phyloP scores from a whole-genome alignment of 2,329 filamentous ascomycete species.

The Hypoxylon sp. region DNA sequence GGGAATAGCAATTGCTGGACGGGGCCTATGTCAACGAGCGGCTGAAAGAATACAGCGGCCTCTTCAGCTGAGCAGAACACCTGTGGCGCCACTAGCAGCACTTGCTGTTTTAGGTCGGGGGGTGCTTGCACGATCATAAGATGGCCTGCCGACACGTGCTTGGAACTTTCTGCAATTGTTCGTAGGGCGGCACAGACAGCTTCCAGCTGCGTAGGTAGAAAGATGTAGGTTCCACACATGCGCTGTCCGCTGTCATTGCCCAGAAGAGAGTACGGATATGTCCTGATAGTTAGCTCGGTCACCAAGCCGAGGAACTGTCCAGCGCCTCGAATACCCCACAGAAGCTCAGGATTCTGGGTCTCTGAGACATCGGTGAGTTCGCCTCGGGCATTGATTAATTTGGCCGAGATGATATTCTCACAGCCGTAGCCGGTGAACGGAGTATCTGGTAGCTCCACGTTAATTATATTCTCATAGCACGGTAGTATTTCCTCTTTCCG shows the following conservation, averaged over 20 bases:
- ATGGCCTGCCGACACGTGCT: constrained; percentile 46
- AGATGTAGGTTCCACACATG: constrained; percentile 53
- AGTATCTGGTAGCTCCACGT: not conserved
- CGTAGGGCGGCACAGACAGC: constrained; percentile 50
- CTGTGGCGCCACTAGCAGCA: constrained; percentile 37
- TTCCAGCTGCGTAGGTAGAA: constrained; percentile 42
- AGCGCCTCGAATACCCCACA: constrained; percentile 53
- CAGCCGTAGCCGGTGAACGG: not conserved
- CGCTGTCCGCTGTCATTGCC: constrained; percentile 46
- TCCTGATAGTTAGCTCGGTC: constrained; percentile 50
- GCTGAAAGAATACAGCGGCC: constrained; percentile 40
- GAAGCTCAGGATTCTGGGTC: constrained; percentile 48
- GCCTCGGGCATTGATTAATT: not conserved
- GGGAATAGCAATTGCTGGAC: constrained; percentile 40
- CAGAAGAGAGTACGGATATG: constrained; percentile 46
- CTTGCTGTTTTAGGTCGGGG: constrained; percentile 44
- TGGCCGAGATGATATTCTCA: not conserved
- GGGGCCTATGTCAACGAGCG: constrained; percentile 47
- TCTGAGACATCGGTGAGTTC: constrained; percentile 23
- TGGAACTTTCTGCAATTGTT: constrained; percentile 34
- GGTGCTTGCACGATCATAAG: constrained; percentile 46
- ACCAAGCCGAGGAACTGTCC: constrained; percentile 55
- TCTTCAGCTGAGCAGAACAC: constrained; percentile 37
- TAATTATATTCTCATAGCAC: not conserved
- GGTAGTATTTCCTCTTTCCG: too few species aligned